Evolutionary conservation across 2,329 filamentous ascomycete species (phyloP), one percentile per base, ranked within the genome.

Genomic region (Neonectria sp.): DNA sequence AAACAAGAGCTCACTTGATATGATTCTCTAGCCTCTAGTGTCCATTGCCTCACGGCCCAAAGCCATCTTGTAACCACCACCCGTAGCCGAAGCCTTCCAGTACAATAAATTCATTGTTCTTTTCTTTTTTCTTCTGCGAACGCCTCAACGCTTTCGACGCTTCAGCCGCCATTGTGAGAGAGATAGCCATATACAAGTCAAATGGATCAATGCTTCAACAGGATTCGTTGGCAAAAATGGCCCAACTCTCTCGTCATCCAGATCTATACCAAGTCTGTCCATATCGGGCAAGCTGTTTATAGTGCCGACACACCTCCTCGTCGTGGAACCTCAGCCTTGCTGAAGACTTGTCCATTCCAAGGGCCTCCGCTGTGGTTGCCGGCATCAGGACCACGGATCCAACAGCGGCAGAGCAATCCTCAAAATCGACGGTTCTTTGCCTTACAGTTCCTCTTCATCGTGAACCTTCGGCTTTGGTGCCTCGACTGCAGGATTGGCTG

Each of bases 381-480:
- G 33, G 27, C 35, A 46, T 37, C 31, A 40, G 27, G 21, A 51
- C 25, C 48, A 52, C 25, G 27, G 12, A 45, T 43, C 55, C 27
- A 59, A 40, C 15, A 59, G 49, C 51, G 29, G 25, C 31, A 55
- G 12, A 60, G 33, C 49, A 55, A 59, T 31, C 43, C 49, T 61
- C 48, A 46, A 55, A 24, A 37, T 62, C 27, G 55, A 27, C 24
- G 52, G 40, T 17, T 21, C n/a, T 55, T 31, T 27, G 6, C 35
- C 49, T 51, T 63, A 86, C 69, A 83, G 76, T 73, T 83, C 81
- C 71, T 83, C 82, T 67, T 82, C 81, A 29, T 80, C 80, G 45
- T 79, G 74, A n/a, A 73, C 52, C 61, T 76, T 79, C 55, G 71
- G 59, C 53, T 72, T 77, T 53, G 69, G 67, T 9, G 70, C 65